Evolutionary conservation across 2,329 filamentous ascomycete genomes (phyloP).

Genomic region (Dichotomopilus funicola): DNA sequence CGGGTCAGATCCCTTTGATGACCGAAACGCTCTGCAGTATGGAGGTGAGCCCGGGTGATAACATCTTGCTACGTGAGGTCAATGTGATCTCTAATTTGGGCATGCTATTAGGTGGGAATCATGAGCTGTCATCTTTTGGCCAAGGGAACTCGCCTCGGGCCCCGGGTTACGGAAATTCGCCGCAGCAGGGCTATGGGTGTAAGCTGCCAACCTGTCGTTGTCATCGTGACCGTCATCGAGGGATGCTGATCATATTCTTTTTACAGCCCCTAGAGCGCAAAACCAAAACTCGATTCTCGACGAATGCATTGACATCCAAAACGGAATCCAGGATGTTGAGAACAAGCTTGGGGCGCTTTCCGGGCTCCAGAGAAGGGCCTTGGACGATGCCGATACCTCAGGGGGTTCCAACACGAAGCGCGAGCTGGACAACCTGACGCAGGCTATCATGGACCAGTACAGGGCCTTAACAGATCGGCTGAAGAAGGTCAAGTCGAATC

Average conservation of each 20-base stretch:
- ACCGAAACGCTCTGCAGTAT: constrained; percentile 36
- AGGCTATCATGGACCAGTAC: constrained; percentile 79
- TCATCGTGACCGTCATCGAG: constrained; percentile 28
- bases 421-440: constrained; percentile 65
- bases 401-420: constrained; percentile 58
- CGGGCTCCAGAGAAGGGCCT: constrained; percentile 61
- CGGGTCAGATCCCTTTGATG: constrained; percentile 51
- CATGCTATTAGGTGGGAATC: constrained; percentile 26
- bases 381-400: constrained; percentile 69
- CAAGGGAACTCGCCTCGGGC: not conserved
- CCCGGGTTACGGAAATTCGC: constrained; percentile 19
- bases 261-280: constrained; percentile 21
- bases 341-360: constrained; percentile 65
- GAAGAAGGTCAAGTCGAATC: constrained; percentile 73
- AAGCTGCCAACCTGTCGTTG: not conserved
- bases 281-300: constrained; percentile 76
- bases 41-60: not conserved
- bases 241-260: not conserved
- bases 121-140: constrained; percentile 64
- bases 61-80: not conserved
- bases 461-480: constrained; percentile 72
- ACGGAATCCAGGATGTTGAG: constrained; percentile 68
- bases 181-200: constrained; percentile 30
- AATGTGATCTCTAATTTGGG: constrained; percentile 1
- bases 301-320: constrained; percentile 74